Evolutionary conservation across 768 basidiomycete species (phyloP).

Genomic region (Xerocomellus amylosporus): DNA sequence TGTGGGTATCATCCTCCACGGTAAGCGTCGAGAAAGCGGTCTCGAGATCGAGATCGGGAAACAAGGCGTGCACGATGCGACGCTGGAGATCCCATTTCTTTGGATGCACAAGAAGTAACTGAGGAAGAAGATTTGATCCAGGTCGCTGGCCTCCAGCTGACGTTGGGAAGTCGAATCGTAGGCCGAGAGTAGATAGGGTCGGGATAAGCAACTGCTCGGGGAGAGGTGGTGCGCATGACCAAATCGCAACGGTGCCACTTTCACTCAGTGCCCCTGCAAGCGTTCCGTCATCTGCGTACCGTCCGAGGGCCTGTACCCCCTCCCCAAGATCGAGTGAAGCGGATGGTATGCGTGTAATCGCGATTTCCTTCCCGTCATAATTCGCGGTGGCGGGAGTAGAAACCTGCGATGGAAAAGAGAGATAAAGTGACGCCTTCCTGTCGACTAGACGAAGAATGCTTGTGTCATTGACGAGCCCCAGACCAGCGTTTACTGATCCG

Average conservation of each 20-base stretch:
- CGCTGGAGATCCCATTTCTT: constrained; percentile 18
- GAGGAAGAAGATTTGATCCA: constrained; percentile 20
- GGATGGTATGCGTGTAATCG: constrained; percentile 10
- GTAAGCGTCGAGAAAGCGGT: constrained; percentile 51
- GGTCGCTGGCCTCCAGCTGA: not conserved
- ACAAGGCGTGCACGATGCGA: constrained; percentile 16
- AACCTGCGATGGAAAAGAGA: constrained; percentile 26
- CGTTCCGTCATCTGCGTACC: constrained; percentile 16
- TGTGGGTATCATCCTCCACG: constrained; percentile 42
- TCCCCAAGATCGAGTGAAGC: constrained; percentile 20
- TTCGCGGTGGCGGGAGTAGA: constrained; percentile 10
- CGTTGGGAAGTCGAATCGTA: constrained; percentile 9
- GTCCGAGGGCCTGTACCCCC: constrained; percentile 14
- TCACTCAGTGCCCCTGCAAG: constrained; percentile 27
- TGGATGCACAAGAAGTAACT: constrained; percentile 30
- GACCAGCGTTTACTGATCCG: constrained; percentile 33
- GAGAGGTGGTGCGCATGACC: constrained; percentile 31
- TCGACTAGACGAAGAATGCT: constrained; percentile 27
- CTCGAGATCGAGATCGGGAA: constrained; percentile 19
- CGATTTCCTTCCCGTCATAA: not conserved
- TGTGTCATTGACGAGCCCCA: constrained; percentile 32
- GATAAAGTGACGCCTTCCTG: constrained; percentile 17
- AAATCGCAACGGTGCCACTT: constrained; percentile 25
- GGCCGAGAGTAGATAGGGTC: constrained; percentile 28
- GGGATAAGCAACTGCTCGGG: constrained; percentile 19